Conservation (phyloP, 352 stramenopile species). For the Phytophthora colocasiae region DNA sequence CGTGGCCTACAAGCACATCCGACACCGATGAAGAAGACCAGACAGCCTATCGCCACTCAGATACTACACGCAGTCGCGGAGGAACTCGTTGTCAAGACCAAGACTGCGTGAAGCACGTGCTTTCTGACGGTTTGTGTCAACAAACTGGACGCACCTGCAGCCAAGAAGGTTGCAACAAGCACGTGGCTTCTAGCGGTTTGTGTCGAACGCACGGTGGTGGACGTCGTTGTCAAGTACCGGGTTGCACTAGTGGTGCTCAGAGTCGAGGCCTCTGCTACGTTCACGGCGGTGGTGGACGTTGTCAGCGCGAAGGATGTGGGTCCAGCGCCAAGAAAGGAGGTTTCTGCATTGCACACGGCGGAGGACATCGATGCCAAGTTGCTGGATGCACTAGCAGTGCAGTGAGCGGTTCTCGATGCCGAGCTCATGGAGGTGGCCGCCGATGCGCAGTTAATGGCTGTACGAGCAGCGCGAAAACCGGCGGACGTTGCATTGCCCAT, state of each 20-base stretch:
- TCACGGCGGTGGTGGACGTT: slow-evolving; percentile 80
- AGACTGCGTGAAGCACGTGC: slow-evolving; percentile 73
- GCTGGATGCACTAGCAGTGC: slow-evolving; percentile 76
- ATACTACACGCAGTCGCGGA: slow-evolving; percentile 61
- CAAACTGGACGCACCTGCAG: slow-evolving; percentile 68
- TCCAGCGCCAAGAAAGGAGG: slow-evolving; percentile 89
- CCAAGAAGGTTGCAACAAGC: slow-evolving; percentile 69
- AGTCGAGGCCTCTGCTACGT: slow-evolving; percentile 87
- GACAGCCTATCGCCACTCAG: slow-evolving; percentile 16
- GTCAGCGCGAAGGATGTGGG: slow-evolving; percentile 73
- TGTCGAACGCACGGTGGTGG: slow-evolving; percentile 84
- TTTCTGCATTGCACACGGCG: slow-evolving; percentile 86
- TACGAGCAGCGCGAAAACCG: slow-evolving; percentile 85
- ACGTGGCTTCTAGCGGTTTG: slow-evolving; percentile 79
- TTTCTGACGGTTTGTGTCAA: slow-evolving; percentile 65
- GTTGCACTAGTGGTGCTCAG: slow-evolving; percentile 83
- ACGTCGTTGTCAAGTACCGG: slow-evolving; percentile 77
- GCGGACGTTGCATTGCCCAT: slow-evolving; percentile 83
- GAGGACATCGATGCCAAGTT: slow-evolving; percentile 82
- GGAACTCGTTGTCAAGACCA: slow-evolving; percentile 59
- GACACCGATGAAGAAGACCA: slow-evolving; percentile 37
- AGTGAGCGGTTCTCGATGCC: slow-evolving; percentile 81
- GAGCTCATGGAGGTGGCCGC: slow-evolving; percentile 81
- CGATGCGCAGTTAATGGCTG: slow-evolving; percentile 77
- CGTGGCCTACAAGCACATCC: slow-evolving; percentile 29